Evolutionary conservation across 2,329 filamentous ascomycete species (phyloP), one percentile per base, ranked within the genome.

Genomic region (Claviceps sp.): DNA sequence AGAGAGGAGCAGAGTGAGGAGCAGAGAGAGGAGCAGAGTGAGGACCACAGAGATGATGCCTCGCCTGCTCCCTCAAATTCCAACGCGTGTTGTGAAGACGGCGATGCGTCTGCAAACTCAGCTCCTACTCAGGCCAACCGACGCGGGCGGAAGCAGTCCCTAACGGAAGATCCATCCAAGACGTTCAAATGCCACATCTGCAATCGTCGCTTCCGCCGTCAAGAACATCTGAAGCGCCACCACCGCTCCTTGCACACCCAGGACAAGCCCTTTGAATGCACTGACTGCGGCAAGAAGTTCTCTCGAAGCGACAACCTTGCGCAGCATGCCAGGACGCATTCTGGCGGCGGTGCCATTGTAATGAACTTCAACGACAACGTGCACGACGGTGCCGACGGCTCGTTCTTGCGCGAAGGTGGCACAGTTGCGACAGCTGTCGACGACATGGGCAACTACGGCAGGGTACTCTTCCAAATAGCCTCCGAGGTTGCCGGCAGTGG

Each of bases 211-310:
- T 98, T 98, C 85, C 86, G 93, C 56, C 88, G 93, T 56, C 93
- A 98, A 72, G 93, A 98, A 70, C 93, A 98, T 65, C 81, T 98
- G 55, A 98, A 98, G 82, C 87, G 93, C 57, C 93, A 98, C 76
- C 95, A 95, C 77, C 85, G 93, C 61, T 97, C 93, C 54, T 88
- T 98, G 47, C 93, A 98, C 77, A 98, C 93, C 1, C 85, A 95
- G 65, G 93, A 97, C 67, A 98, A 97, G 82, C 93, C 93, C 5
- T 98, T 97, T 63, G 88, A 95, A 73, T 98, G 93, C 77, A 81
- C 83, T 59, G 91, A 98, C 73, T 98, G 93, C 64, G 91, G 93
- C 62, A 98, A 98, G 85, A 96, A 95, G 76, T 98, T 97, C 74
- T 97, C 91, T 20, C 85, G 93, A 62, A 95, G 88, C 61, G 93